Base-by-base conservation (phyloP, 495 filamentous ascomycete genomes). In the Penicillium simplicissimum region DNA sequence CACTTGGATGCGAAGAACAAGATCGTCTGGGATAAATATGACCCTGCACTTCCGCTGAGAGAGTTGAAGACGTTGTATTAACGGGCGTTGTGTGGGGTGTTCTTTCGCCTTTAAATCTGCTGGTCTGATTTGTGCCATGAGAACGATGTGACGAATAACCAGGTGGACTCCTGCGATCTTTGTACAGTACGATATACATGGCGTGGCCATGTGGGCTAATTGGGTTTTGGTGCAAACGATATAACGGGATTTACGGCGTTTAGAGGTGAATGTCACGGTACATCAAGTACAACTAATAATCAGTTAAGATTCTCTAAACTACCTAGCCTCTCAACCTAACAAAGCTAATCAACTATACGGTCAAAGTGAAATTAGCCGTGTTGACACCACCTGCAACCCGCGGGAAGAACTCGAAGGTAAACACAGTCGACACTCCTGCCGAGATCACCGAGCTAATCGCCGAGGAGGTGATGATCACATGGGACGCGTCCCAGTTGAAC, bases 1-100 rank as follows among this genome's bases (percentile, higher is more conserved):
- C 84, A 82, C 74, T 67, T 91, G 19, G 81, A 89, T 67, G 84
- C 84, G 60, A 85, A 79, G 73, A 82, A 84, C 51, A 87, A 81
- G 68, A 82, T 86, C 23, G 77, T 81, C 31, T 88, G 84, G 84
- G 80, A 83, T 61, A 80, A 78, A 55, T 75, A 77, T 55, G 75
- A 79, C 61, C 74, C 76, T 19, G 61, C 72, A 34, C 65, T 80
- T 59, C 78, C 76, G 4, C 51, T 79, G 35, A 72, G 75, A 61
- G 71, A 78, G 52, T 48, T 69, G 59, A 80, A 79, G 64, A 71
- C 67, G 11, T 35, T 79, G 4, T 80, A 78, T 62, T 80, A 59
- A 45, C 11, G 9, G 4, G 42, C 3, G 8, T 42, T 42, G 38
- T 17, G n/a, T 6, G 11, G 13, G 11, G 1, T 15, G 1, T 38